Base-by-base conservation (phyloP, 2,329 filamentous ascomycete genomes). In the Fusarium nygamai region DNA sequence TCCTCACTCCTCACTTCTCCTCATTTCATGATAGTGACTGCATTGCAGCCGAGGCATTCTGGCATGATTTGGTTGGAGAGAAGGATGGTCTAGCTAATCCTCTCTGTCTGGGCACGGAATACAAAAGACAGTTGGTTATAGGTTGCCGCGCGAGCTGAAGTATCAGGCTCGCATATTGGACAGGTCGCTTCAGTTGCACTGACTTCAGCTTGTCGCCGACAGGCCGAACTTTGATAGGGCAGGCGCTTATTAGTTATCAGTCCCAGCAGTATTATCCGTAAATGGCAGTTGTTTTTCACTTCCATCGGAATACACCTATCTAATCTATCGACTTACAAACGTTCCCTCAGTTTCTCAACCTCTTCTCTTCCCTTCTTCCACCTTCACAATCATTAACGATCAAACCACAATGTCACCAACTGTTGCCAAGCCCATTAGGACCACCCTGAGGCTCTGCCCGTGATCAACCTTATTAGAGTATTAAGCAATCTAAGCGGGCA, bases 391-490 rank as follows among this genome's bases (percentile, higher is more conserved):
- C 53, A 38, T 50, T 31, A 41, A 43, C 27, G 10, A 53, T 43
- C 22, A 41, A 50, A 53, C 44, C 24, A 43, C 14, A 43, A 39
- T 59, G 17, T 41, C 34, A 29, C 50, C 34, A 50, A 17, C 27
- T 29, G 46, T 47, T 58, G 47, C 60, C 47, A 71, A 66, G 41
- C 31, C 27, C 41, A 24, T 29, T 10, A 47, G 62, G 36, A 60
- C 19, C 27, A 64, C 31, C 33, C 56, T 66, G 67, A 66, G 67
- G 66, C 67, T 70, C 67, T 70, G 47, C 67, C 39, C 36, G 41
- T 59, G 51, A 54, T 54, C 60, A 60, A 66, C 51, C 36, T 65
- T 59, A 71, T 66, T 71, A 33, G 27, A 50, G n/a, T 22, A 11
- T 39, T 64, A 34, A 58, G 24, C 66, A 63, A 50, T 53, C 20